A percentile compares a stretch with the other conserved stretches of the same genome.
Evolutionary conservation across 2,329 filamentous ascomycete genomes (phyloP).

Genomic region (Hypoxylon sp.): DNA sequence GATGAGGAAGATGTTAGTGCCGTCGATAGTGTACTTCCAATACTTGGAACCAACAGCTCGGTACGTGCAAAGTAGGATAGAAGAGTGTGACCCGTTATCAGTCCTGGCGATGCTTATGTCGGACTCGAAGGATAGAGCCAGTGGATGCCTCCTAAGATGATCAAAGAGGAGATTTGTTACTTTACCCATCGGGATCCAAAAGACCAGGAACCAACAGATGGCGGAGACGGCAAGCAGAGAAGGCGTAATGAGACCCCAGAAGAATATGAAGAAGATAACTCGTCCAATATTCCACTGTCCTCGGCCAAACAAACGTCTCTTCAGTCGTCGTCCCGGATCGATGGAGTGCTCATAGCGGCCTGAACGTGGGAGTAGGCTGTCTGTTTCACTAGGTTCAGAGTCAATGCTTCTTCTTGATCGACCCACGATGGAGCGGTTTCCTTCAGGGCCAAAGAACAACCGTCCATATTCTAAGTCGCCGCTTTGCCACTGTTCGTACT

Average conservation of each 20-base stretch:
- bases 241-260: conserved; percentile 92
- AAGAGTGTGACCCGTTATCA: conserved; percentile 80
- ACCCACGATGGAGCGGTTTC: conserved; percentile 84
- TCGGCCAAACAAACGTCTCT: conserved; percentile 91
- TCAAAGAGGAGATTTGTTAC: conserved; percentile 90
- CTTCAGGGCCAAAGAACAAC: conserved; percentile 91
- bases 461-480: conserved; percentile 96
- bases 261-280: conserved; percentile 96
- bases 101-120: conserved; percentile 82
- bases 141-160: conserved; percentile 90
- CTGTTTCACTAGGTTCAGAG: conserved; percentile 85
- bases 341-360: conserved; percentile 65
- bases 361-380: conserved; percentile 82
- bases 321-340: conserved; percentile 65
- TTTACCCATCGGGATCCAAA: conserved; percentile 98
- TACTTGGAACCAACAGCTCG: conserved; percentile 94
- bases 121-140: conserved; percentile 93
- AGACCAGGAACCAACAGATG: conserved; percentile 96
- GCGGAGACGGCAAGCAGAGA: conserved; percentile 86
- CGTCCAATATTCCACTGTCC: conserved; percentile 96
- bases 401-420: conserved; percentile 90
- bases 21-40: conserved; percentile 99
- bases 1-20: conserved; percentile 99
- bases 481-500: conserved; percentile 99
- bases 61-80: conserved; percentile 96